Percentiles rank a stretch among this genome's conserved stretches.
These are phyloP conservation scores for Verbena officinalis DNA, from an alignment of 257 asterid species.

Conservation along the genomic window DNA sequence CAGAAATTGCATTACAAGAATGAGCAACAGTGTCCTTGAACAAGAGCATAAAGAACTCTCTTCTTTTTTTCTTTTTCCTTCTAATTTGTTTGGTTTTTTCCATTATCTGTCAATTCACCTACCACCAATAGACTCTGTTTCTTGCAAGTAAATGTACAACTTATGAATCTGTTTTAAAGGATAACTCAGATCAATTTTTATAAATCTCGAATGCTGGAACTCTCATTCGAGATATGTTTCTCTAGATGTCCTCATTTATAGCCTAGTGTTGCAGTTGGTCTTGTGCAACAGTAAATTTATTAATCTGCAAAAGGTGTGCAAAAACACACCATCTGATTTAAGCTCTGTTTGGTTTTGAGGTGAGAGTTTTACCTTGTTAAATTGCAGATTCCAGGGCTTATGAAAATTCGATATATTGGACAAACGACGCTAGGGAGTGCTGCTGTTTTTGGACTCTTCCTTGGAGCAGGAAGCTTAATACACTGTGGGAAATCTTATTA, in stretches of 20 bases:
- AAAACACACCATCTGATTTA: neutral
- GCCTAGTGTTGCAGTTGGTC: neutral
- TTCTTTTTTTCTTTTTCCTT: neutral
- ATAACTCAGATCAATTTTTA: neutral
- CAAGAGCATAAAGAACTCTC: neutral
- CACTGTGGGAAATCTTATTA: slow-evolving; percentile 64
- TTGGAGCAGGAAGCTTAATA: slow-evolving; percentile 73
- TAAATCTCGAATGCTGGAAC: neutral
- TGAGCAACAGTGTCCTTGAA: neutral
- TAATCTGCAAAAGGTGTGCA: neutral
- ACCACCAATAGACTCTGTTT: neutral
- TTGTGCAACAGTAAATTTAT: neutral
- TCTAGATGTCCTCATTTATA: neutral
- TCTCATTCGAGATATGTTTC: neutral
- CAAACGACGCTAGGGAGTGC: slow-evolving; percentile 72
- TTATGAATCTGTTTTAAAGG: neutral
- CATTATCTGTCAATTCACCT: neutral
- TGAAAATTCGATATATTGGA: slow-evolving; percentile 60
- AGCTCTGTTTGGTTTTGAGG: neutral
- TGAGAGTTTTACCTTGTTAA: neutral
- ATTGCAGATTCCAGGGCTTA: slow-evolving; percentile 62
- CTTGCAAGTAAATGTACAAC: neutral
- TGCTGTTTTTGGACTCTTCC: slow-evolving; percentile 65
- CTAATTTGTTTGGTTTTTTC: neutral
- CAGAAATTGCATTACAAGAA: neutral